Evolutionary conservation across 208 protist species (phyloP).

Genomic region (Giardia muris): DNA sequence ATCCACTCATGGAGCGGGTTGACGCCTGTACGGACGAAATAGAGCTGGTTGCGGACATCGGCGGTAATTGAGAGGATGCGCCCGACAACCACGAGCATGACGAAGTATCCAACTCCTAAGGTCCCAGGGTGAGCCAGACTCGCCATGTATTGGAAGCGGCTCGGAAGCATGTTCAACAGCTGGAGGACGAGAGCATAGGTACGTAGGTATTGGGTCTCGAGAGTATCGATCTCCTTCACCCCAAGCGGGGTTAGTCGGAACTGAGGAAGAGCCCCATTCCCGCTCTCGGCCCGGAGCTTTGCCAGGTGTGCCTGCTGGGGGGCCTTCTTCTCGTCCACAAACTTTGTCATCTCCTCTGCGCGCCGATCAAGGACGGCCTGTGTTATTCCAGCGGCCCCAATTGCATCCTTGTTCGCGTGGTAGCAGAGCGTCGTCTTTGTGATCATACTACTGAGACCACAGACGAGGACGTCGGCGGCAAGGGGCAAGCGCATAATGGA

Average conservation of each 20-base stretch:
- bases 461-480: background rate
- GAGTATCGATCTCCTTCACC: background rate
- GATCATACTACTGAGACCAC: background rate
- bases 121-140: background rate
- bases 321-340: background rate
- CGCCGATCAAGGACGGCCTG: background rate
- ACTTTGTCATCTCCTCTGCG: background rate
- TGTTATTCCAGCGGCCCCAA: background rate
- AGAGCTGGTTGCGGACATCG: background rate
- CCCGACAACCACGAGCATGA: background rate
- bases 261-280: background rate
- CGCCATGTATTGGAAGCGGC: background rate
- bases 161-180: background rate
- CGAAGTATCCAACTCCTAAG: background rate
- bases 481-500: background rate
- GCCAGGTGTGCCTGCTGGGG: background rate
- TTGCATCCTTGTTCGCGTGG: background rate
- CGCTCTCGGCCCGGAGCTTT: background rate
- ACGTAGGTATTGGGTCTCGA: background rate
- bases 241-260: background rate
- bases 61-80: constrained; percentile 27
- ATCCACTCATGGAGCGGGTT: background rate
- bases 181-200: background rate
- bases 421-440: background rate
- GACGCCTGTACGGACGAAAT: background rate